These are phyloP conservation scores for Colletotrichum sansevieriae DNA, from an alignment of 2,329 filamentous ascomycete species.

Conservation along the genomic window DNA sequence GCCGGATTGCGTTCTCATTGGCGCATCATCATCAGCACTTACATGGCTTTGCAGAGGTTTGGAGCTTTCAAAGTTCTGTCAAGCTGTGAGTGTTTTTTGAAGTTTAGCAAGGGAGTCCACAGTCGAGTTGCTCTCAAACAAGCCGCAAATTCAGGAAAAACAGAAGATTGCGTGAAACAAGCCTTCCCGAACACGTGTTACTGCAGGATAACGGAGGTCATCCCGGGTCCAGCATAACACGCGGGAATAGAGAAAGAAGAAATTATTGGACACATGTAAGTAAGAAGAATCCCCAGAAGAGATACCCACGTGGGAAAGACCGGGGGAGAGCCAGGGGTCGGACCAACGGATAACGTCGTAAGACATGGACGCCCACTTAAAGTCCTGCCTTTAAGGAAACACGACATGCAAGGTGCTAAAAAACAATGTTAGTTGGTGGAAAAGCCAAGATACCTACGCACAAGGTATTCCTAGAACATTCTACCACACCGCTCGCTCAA, in stretches of 20 bases:
- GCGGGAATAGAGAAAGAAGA: conserved; percentile 24
- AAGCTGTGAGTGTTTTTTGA: too few species aligned
- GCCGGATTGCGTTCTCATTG: too few species aligned
- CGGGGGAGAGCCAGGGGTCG: not conserved
- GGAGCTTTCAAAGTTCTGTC: conserved; percentile 4
- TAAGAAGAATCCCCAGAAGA: conserved; percentile 14
- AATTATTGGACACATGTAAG: conserved; percentile 5
- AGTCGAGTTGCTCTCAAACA: not conserved
- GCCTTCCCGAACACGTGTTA: conserved; percentile 28
- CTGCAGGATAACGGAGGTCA: conserved; percentile 28
- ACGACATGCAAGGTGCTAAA: too few species aligned
- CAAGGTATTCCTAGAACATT: too few species aligned
- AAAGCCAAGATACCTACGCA: too few species aligned
- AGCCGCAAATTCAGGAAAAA: not conserved
- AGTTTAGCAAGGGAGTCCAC: conserved; percentile 6
- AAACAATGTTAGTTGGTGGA: too few species aligned
- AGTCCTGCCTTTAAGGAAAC: too few species aligned
- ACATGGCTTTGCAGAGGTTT: not conserved
- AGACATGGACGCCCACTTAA: too few species aligned
- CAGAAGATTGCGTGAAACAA: conserved; percentile 28
- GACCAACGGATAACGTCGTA: not conserved
- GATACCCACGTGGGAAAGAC: conserved; percentile 34
- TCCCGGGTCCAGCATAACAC: conserved; percentile 18
- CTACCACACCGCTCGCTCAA: too few species aligned
- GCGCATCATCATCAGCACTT: too few species aligned